phyloP scores from a whole-genome alignment of 495 filamentous ascomycete species.

The Letharia lupina region DNA sequence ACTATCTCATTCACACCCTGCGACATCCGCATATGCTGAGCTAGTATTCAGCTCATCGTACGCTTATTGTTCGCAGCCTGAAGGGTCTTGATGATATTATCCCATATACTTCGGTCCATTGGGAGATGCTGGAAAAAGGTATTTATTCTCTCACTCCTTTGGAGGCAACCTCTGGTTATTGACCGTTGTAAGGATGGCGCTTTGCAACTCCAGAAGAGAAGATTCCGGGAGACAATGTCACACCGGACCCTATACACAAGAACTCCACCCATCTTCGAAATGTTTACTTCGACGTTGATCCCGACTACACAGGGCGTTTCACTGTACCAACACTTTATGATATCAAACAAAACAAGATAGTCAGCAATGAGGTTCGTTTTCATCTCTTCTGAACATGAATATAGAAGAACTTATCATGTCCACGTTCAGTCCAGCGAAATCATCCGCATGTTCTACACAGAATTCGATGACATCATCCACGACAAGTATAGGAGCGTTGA shows the following conservation, averaged over 20 bases:
- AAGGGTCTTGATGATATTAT: constrained; percentile 62
- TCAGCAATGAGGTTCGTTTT: constrained; percentile 45
- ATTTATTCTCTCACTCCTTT: neutral
- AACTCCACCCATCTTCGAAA: constrained; percentile 50
- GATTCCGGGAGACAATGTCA: constrained; percentile 48
- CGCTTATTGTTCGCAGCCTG: constrained; percentile 56
- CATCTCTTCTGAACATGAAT: neutral
- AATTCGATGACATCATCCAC: constrained; percentile 64
- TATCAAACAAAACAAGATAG: constrained; percentile 48
- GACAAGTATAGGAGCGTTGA: constrained; percentile 49
- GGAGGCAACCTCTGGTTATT: neutral
- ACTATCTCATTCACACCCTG: neutral
- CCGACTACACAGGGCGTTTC: constrained; percentile 50
- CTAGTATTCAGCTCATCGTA: constrained; percentile 46
- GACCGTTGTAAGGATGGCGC: constrained; percentile 56
- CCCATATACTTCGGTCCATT: constrained; percentile 57
- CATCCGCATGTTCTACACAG: constrained; percentile 62
- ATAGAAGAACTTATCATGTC: neutral
- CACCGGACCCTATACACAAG: constrained; percentile 44
- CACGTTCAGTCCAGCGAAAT: constrained; percentile 44
- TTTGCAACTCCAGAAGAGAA: constrained; percentile 61
- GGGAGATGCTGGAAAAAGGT: constrained; percentile 58
- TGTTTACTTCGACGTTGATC: constrained; percentile 53
- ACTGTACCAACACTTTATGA: constrained; percentile 58
- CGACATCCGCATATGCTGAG: constrained; percentile 11